Percentiles rank a stretch among this genome's conserved stretches.
phyloP scores from a whole-genome alignment of 176 grass and related monocot genomes.

The Thalia dealbata region DNA sequence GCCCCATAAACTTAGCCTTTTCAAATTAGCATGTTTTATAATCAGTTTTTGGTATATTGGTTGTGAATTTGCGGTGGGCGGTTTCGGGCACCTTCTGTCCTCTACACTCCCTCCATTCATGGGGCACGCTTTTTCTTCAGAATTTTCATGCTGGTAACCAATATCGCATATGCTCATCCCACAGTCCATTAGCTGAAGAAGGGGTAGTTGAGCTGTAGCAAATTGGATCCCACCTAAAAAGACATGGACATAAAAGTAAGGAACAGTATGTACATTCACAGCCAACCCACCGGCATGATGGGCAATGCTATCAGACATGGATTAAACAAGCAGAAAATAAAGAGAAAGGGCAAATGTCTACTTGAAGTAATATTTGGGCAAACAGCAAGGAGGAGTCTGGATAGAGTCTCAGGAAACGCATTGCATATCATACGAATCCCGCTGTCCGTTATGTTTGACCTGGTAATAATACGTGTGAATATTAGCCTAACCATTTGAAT shows the following conservation, averaged over 20 bases:
- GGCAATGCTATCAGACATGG: not conserved
- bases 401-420: slow-evolving; percentile 51
- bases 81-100: slow-evolving; percentile 36
- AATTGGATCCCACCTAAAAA: slow-evolving; percentile 61
- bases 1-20: slow-evolving; percentile 80
- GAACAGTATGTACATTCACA: not conserved
- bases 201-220: slow-evolving; percentile 60
- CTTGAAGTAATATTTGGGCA: slow-evolving; percentile 83
- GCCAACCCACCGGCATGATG: not conserved
- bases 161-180: slow-evolving; percentile 45
- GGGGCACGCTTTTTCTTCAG: slow-evolving; percentile 30
- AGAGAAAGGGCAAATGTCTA: slow-evolving; percentile 28
- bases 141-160: slow-evolving; percentile 15
- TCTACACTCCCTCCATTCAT: slow-evolving; percentile 30
- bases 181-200: slow-evolving; percentile 77
- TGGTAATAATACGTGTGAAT: slow-evolving; percentile 11
- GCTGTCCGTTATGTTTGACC: slow-evolving; percentile 77
- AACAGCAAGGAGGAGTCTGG: slow-evolving; percentile 41
- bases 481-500: not conserved
- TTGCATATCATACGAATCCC: slow-evolving; percentile 80
- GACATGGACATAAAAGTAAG: not conserved
- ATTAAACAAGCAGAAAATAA: not conserved
- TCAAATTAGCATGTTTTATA: slow-evolving; percentile 60
- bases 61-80: slow-evolving; percentile 23
- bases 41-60: slow-evolving; percentile 54